phyloP scores from a whole-genome alignment of 2,329 filamentous ascomycete species.

The Phialemonium atrogriseum region DNA sequence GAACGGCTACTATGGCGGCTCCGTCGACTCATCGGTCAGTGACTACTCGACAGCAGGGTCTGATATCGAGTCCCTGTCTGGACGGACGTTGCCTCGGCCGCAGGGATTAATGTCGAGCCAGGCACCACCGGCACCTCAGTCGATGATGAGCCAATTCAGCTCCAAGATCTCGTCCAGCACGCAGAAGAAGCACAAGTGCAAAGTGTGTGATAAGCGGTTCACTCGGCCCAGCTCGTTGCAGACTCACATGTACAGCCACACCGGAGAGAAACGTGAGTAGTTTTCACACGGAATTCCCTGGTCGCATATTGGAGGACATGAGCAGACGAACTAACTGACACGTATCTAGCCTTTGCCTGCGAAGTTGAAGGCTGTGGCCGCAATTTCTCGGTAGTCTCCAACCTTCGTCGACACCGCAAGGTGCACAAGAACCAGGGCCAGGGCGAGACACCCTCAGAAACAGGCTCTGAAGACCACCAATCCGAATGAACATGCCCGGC shows the following conservation, averaged over 20 bases:
- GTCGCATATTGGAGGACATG: background rate
- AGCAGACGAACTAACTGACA: slow-evolving; percentile 6
- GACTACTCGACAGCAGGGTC: slow-evolving; percentile 89
- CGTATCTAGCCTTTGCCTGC: slow-evolving; percentile 75
- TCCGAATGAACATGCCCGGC: too few species aligned
- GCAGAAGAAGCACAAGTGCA: slow-evolving; percentile 99
- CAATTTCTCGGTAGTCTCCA: slow-evolving; percentile 95
- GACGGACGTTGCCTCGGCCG: slow-evolving; percentile 76
- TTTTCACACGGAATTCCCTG: background rate
- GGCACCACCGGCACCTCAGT: slow-evolving; percentile 76
- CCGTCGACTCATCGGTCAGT: slow-evolving; percentile 75
- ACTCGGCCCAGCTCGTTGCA: slow-evolving; percentile 89
- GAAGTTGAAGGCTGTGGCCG: slow-evolving; percentile 92
- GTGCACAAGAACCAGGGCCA: slow-evolving; percentile 73
- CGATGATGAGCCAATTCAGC: slow-evolving; percentile 98
- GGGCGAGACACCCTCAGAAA: slow-evolving; percentile 40
- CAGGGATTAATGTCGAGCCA: slow-evolving; percentile 52
- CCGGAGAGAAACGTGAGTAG: slow-evolving; percentile 90
- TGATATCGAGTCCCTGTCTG: slow-evolving; percentile 74
- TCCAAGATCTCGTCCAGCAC: slow-evolving; percentile 93
- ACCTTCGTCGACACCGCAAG: slow-evolving; percentile 88
- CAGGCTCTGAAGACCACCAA: slow-evolving; percentile 55
- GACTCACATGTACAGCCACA: slow-evolving; percentile 98
- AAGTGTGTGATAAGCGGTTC: slow-evolving; percentile 96
- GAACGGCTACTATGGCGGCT: slow-evolving; percentile 76